Evolutionary conservation across 331 rosid species (phyloP).

Genomic region (Quercus tomentella): DNA sequence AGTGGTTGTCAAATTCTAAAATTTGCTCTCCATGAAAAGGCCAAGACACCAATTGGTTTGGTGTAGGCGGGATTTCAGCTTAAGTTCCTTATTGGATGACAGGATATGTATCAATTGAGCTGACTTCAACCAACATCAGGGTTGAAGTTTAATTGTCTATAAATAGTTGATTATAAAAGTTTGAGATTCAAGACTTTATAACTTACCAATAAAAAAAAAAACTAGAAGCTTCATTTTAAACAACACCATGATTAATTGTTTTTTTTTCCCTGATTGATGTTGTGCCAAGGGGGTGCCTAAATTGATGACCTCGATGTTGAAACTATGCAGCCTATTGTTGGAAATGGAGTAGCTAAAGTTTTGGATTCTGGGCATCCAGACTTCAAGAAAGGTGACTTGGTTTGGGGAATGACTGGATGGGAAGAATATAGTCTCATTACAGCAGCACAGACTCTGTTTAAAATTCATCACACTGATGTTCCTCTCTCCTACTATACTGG

Average conservation of each 20-base stretch:
- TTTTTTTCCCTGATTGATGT: not conserved
- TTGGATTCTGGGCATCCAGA: not conserved
- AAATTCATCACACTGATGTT: not conserved
- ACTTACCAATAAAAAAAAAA: too few relatives aligned
- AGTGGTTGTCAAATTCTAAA: not conserved
- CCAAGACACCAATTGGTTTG: too few relatives aligned
- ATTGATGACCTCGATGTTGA: not conserved
- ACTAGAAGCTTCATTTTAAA: not conserved
- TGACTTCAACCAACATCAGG: too few relatives aligned
- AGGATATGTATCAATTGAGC: too few relatives aligned
- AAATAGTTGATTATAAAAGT: not conserved
- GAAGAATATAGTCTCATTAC: not conserved
- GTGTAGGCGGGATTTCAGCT: too few relatives aligned
- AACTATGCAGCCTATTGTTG: not conserved
- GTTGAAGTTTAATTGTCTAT: not conserved
- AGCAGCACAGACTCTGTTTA: not conserved
- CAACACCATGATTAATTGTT: not conserved
- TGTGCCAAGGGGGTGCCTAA: not conserved
- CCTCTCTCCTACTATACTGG: conserved; percentile 1
- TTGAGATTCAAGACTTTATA: not conserved
- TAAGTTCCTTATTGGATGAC: too few relatives aligned
- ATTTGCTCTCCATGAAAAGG: not conserved
- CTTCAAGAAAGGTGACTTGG: not conserved
- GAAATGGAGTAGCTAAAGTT: not conserved
- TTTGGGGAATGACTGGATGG: not conserved